Evolutionary conservation across 257 asterid genomes (phyloP).

Genomic region (Galeopsis tetrahit): DNA sequence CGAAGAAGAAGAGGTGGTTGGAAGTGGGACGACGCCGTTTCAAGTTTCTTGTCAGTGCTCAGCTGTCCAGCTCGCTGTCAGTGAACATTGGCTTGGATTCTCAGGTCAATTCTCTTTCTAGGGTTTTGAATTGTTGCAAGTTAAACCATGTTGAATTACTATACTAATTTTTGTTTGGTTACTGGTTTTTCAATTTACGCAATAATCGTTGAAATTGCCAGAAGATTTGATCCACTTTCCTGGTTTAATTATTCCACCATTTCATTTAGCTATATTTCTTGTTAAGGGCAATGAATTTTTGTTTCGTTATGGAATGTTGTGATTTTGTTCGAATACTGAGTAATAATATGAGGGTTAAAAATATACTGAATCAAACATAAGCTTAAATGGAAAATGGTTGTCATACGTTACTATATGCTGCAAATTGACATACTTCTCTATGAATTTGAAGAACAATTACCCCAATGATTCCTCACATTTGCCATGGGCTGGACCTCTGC

Average conservation of each 20-base stretch:
- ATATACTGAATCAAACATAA: background rate
- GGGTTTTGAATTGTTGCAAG: slow-evolving; percentile 30
- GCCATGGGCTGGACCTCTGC: slow-evolving; percentile 91
- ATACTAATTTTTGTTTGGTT: background rate
- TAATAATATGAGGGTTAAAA: background rate
- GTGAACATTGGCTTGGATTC: slow-evolving; percentile 77
- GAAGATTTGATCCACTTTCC: slow-evolving; percentile 20
- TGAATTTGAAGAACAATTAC: slow-evolving; percentile 54
- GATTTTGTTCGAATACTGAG: slow-evolving; percentile 18
- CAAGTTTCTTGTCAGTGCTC: slow-evolving; percentile 54
- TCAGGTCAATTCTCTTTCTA: slow-evolving; percentile 50
- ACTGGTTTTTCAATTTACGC: background rate
- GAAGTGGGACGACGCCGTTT: slow-evolving; percentile 52
- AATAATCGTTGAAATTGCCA: slow-evolving; percentile 8
- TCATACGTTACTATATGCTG: slow-evolving; percentile 2
- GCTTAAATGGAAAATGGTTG: slow-evolving; percentile 18
- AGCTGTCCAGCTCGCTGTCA: slow-evolving; percentile 70
- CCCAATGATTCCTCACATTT: slow-evolving; percentile 56
- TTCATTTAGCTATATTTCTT: background rate
- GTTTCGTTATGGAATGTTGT: background rate
- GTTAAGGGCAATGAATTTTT: background rate
- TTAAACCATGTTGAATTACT: slow-evolving; percentile 6
- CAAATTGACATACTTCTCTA: slow-evolving; percentile 36
- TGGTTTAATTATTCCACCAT: background rate
- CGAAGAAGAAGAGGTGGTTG: slow-evolving; percentile 42